Evolutionary conservation across 169 alveolate genomes (phyloP).

Genomic region (Plasmodium vivax): DNA sequence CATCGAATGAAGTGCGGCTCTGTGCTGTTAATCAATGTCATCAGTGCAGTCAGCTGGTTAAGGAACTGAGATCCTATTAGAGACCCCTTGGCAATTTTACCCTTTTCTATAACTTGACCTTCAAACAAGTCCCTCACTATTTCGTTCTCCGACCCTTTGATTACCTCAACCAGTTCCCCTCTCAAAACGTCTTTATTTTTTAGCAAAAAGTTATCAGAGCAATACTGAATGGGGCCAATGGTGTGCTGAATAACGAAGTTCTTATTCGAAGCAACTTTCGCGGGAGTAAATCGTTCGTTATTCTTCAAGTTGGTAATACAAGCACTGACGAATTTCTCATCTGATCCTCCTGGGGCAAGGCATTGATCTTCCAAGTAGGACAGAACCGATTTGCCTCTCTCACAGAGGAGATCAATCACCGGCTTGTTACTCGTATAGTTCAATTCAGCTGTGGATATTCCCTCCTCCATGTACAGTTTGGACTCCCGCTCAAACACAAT

Average conservation of each 20-base stretch:
- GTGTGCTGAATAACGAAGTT: conserved; percentile 88
- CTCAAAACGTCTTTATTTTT: conserved; percentile 91
- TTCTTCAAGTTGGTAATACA: conserved; percentile 79
- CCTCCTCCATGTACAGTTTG: conserved; percentile 87
- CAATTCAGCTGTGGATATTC: conserved; percentile 88
- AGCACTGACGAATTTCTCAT: conserved; percentile 88
- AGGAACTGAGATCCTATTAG: conserved; percentile 93
- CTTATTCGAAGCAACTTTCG: conserved; percentile 89
- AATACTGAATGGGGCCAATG: conserved; percentile 87
- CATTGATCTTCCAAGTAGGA: conserved; percentile 92
- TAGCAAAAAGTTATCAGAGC: conserved; percentile 84
- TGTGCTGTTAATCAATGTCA: conserved; percentile 90
- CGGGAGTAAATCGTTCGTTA: conserved; percentile 82
- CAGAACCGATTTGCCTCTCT: conserved; percentile 84
- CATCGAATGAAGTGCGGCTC: conserved; percentile 93
- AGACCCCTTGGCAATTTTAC: conserved; percentile 93
- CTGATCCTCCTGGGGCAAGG: conserved; percentile 93
- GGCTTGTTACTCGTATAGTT: conserved; percentile 85
- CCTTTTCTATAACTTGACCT: conserved; percentile 87
- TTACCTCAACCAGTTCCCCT: conserved; percentile 90
- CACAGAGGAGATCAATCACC: conserved; percentile 80
- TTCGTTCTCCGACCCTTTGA: conserved; percentile 84
- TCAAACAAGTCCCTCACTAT: conserved; percentile 87
- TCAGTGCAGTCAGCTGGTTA: conserved; percentile 88
- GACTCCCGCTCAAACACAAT: conserved; percentile 96